Percentiles rank a stretch among this genome's conserved stretches.
Conservation (phyloP, 345 rosid species). For the Salix arbutifolia region DNA sequence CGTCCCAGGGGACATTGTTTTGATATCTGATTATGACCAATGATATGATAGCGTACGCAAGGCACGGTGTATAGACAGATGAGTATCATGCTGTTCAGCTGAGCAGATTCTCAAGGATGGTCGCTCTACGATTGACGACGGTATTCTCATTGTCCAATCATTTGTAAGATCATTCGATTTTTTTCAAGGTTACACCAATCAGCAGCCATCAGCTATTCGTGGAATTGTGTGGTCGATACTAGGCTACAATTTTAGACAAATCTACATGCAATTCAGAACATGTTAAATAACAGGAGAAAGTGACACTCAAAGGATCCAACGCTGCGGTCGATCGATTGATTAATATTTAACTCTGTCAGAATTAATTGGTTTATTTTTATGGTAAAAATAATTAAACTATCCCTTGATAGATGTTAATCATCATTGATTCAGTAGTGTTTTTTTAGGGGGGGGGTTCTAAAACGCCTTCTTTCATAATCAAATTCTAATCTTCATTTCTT, state of each 20-base stretch:
- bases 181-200: neutral
- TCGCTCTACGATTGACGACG: too few relatives aligned
- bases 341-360: neutral
- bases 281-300: neutral
- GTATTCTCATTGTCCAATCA: neutral
- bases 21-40: neutral
- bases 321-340: neutral
- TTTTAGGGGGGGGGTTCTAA: too few relatives aligned
- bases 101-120: neutral
- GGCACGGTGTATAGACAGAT: neutral
- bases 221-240: neutral
- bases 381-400: too few relatives aligned
- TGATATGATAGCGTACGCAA: neutral
- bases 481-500: too few relatives aligned
- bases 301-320: neutral
- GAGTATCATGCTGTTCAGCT: neutral
- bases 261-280: neutral
- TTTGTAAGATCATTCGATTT: neutral
- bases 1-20: neutral
- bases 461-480: too few relatives aligned
- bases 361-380: too few relatives aligned
- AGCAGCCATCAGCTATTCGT: neutral
- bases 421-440: too few relatives aligned
- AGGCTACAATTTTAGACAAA: neutral
- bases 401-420: too few relatives aligned